Base-by-base conservation (phyloP, 1,139 yeast species). In the Suhomyces choctaworum region DNA sequence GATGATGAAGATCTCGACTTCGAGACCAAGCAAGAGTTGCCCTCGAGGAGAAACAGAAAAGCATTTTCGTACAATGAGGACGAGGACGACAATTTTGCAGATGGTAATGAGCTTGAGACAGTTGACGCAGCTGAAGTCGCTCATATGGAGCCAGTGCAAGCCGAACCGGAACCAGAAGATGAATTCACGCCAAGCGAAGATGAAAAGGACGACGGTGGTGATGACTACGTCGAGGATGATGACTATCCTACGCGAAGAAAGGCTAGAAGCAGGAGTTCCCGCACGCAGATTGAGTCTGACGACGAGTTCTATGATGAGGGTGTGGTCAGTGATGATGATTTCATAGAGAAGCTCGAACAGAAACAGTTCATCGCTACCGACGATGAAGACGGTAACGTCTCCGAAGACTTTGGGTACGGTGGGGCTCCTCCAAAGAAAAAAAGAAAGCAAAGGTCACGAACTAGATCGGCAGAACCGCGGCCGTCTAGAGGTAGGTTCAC, bases 341-440 rank as follows among this genome's bases (percentile, higher is more conserved):
- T 53, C 36, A 33, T 62, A 14, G 58, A 60, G 37, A 50, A 51
- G 37, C 53, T 64, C 31, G 50, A 57, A 31, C 66, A 66, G 34
- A 56, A 52, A 36, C 51, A 55, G 27, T 70, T 70, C 40, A 50
- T 70, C 25, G 73, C 70, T 13, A 46, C 67, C 0, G 77, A 63
- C 27, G 68, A 62, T 32, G 20, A 17, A 8, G 76, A 62, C 22
- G 67, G 55, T 12, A 57, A 50, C 16, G 51, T 44, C 7, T 62
- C 32, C 8, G 45, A 49, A 14, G 66, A 58, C 31, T 56, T 48
- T 40, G 50, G 44, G 7, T 65, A 66, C 32, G 61, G 57, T 9
- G 45, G 11, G 37, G 44, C 14, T 40, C 54, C 17, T 38, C 41
- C 40, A 27, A 46, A 46, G 25, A 40, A 43, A 31, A 48, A 47